Conservation (phyloP, 257 asterid species). For the Perilla frutescens region DNA sequence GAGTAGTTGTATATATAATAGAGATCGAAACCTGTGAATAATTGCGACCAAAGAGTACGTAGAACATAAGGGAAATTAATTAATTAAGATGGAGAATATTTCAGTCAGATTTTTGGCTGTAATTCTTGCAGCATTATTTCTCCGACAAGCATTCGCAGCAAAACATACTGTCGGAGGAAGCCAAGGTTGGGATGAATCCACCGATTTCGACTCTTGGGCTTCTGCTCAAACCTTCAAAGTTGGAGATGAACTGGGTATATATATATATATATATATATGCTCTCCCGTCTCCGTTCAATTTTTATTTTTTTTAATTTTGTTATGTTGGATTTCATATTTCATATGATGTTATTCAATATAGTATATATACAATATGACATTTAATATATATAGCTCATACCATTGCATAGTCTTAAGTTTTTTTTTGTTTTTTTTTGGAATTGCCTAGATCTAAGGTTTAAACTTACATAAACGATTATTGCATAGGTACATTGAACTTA, state of each 20-base stretch:
- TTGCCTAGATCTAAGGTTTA: too few species aligned
- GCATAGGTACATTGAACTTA: too few species aligned
- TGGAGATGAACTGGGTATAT: constrained; percentile 77
- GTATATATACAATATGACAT: too few species aligned
- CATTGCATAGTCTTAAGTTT: too few species aligned
- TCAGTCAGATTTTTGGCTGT: constrained; percentile 30
- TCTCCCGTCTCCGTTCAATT: too few species aligned
- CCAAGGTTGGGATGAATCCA: constrained; percentile 88
- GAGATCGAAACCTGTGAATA: not conserved
- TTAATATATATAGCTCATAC: too few species aligned
- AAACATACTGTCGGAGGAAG: constrained; percentile 76
- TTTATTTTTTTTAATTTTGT: too few species aligned
- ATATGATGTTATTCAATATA: too few species aligned
- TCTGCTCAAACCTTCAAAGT: constrained; percentile 74
- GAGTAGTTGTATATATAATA: constrained; percentile 32
- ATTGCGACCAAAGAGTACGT: not conserved
- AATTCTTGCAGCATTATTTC: constrained; percentile 14
- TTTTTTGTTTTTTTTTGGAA: too few species aligned
- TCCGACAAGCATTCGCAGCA: constrained; percentile 50
- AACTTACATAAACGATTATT: too few species aligned
- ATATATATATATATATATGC: too few species aligned
- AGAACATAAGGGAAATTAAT: not conserved
- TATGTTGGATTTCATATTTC: too few species aligned
- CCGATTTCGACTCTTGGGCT: constrained; percentile 75
- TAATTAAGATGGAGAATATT: constrained; percentile 37